phyloP scores from a whole-genome alignment of 2,329 filamentous ascomycete species.

The Hypoxylon sp. region DNA sequence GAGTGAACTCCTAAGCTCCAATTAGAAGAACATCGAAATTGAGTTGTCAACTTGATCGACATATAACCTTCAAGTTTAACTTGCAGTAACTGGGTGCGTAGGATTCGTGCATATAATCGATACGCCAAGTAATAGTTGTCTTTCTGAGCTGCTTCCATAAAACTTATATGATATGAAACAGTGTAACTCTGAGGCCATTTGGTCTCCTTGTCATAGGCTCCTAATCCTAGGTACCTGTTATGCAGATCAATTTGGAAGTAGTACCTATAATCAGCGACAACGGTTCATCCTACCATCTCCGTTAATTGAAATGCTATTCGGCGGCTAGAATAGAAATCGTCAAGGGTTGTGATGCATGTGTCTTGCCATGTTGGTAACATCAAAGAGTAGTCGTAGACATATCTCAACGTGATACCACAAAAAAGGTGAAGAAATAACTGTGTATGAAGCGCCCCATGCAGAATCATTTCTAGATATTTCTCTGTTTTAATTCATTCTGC shows the following conservation, averaged over 20 bases:
- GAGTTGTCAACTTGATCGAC: constrained; percentile 28
- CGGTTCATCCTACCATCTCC: not conserved
- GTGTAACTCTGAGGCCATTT: not conserved
- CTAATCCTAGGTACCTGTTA: not conserved
- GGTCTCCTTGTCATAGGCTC: not conserved
- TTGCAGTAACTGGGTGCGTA: constrained; percentile 10
- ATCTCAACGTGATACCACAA: constrained; percentile 6
- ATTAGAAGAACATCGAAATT: constrained; percentile 20
- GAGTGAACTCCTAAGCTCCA: constrained; percentile 27
- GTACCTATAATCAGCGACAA: not conserved
- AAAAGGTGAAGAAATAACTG: not conserved
- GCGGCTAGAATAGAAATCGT: not conserved
- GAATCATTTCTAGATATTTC: not conserved
- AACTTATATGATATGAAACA: not conserved
- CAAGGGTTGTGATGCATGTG: not conserved
- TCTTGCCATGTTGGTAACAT: constrained; percentile 9
- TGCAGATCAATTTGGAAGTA: not conserved
- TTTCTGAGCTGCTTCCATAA: not conserved
- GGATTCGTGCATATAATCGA: constrained; percentile 1
- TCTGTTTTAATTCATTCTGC: not conserved
- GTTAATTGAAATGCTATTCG: not conserved
- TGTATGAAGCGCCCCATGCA: not conserved
- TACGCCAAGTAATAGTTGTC: not conserved
- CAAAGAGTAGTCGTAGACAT: constrained; percentile 2
- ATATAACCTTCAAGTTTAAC: constrained; percentile 11